These are phyloP conservation scores for Hypholoma fasciculare DNA, from an alignment of 768 basidiomycete genomes.

Conservation along the genomic window DNA sequence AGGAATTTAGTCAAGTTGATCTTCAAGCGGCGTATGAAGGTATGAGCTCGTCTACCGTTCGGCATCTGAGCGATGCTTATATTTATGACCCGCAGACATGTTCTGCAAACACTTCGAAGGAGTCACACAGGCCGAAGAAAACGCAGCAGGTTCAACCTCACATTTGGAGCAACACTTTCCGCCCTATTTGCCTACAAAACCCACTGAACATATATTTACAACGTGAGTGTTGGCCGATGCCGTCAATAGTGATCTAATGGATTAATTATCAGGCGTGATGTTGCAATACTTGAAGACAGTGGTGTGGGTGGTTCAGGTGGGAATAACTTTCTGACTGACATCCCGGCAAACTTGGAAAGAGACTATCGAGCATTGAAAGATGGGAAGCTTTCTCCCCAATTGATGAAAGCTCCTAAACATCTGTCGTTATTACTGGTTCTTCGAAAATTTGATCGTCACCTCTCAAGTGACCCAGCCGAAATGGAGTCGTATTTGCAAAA, in stretches of 20 bases:
- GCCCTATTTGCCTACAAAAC: constrained; percentile 52
- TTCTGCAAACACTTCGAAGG: constrained; percentile 30
- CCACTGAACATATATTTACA: constrained; percentile 58
- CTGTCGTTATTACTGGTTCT: constrained; percentile 48
- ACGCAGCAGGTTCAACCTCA: constrained; percentile 36
- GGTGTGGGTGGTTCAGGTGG: constrained; percentile 38
- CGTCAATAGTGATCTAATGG: neutral
- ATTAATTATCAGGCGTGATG: constrained; percentile 52
- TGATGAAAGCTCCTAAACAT: constrained; percentile 52
- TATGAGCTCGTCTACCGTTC: constrained; percentile 27
- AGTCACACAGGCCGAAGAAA: constrained; percentile 33
- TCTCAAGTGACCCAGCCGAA: constrained; percentile 31
- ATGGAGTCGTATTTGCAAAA: constrained; percentile 38
- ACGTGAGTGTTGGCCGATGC: constrained; percentile 38
- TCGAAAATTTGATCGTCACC: constrained; percentile 38
- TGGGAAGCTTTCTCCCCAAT: constrained; percentile 43
- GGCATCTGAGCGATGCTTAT: neutral
- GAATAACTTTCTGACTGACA: constrained; percentile 60
- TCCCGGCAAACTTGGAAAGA: constrained; percentile 47
- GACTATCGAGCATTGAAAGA: constrained; percentile 54
- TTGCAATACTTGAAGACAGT: constrained; percentile 48
- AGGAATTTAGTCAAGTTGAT: constrained; percentile 47
- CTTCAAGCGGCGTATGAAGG: constrained; percentile 56
- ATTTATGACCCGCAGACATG: constrained; percentile 31
- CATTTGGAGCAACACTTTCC: constrained; percentile 55